Base-by-base conservation (phyloP, 306 rosid species). In the Parietaria judaica region DNA sequence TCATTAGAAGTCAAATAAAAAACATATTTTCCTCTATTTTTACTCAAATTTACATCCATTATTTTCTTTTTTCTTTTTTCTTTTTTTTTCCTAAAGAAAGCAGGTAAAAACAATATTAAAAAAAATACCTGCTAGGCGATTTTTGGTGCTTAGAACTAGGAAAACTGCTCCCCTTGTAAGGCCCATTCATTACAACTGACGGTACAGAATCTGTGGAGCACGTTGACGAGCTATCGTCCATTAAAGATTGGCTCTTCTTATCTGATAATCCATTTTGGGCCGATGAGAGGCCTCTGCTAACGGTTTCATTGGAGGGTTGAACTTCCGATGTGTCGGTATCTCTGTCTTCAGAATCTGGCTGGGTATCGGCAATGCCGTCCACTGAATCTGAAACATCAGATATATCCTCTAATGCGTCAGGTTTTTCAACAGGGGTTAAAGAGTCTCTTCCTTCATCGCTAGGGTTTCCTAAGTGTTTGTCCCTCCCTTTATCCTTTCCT, bases 191-290 rank as follows among this genome's bases (percentile, higher is more conserved):
- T 55, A 77, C 80, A 38, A 86, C 79, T 23, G 99, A 89, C 14
- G 91, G 97, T 66, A 89, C 76, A 8, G 99, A 94, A 73, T 94
- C 99, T 1, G 91, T 81, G 45, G 99, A 94, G 69, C 99, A 89
- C 14, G 97, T 94, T 65, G 99, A 94, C 71, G 99, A 94, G 80
- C 95, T 94, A 75, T 94, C 99, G 70, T 94, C 99, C 83, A 94
- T 74, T 35, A 75, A 74, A 3, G 74, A 79, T 54, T 67, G 63
- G 74, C 81, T 66, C 83, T 79, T 94, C 58, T 79, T 94, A 46
- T 86, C 97, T 39, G 83, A 70, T 36, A 70, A 54, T 47, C 86
- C 89, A 66, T 84, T 86, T 71, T 81, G 95, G 37, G 58, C 66
- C 2, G 89, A 78, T 66, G 85, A 81, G 48, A 76, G 71, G 72